These are phyloP conservation scores for Boletus sp. DNA, from an alignment of 1,284 basidiomycete genomes.

Conservation along the genomic window DNA sequence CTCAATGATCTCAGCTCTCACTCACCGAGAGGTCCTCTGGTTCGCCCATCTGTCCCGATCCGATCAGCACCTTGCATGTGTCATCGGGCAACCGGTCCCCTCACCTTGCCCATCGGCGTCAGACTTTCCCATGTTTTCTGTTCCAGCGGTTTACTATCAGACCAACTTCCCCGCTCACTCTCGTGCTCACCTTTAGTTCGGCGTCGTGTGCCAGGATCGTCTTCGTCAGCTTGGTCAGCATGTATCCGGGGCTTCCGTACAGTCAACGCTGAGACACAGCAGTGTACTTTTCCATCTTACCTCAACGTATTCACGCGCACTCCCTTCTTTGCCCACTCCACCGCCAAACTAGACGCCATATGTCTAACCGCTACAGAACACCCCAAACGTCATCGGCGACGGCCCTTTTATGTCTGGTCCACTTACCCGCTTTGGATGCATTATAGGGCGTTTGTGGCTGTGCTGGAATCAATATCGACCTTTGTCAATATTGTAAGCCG, in stretches of 20 bases:
- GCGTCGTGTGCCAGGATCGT: constrained; percentile 71
- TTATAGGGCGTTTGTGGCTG: constrained; percentile 95
- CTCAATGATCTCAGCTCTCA: constrained; percentile 14
- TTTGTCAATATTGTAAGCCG: neutral
- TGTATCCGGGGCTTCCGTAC: constrained; percentile 73
- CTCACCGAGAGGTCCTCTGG: constrained; percentile 70
- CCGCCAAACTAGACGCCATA: constrained; percentile 81
- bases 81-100: constrained; percentile 14
- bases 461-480: constrained; percentile 2
- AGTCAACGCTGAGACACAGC: neutral
- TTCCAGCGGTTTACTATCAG: constrained; percentile 6
- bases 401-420: neutral
- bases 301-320: constrained; percentile 81
- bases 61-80: constrained; percentile 4
- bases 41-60: constrained; percentile 60
- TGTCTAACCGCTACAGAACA: constrained; percentile 81
- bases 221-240: constrained; percentile 83
- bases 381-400: constrained; percentile 9
- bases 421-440: constrained; percentile 81
- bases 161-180: neutral
- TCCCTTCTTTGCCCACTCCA: constrained; percentile 86
- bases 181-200: constrained; percentile 58
- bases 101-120: constrained; percentile 84
- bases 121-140: constrained; percentile 86
- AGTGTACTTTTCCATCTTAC: constrained; percentile 34